Percentiles rank a stretch among this genome's conserved stretches.
These are phyloP conservation scores for Candida frijolesensis DNA, from an alignment of 1,139 yeast species.

Conservation along the genomic window DNA sequence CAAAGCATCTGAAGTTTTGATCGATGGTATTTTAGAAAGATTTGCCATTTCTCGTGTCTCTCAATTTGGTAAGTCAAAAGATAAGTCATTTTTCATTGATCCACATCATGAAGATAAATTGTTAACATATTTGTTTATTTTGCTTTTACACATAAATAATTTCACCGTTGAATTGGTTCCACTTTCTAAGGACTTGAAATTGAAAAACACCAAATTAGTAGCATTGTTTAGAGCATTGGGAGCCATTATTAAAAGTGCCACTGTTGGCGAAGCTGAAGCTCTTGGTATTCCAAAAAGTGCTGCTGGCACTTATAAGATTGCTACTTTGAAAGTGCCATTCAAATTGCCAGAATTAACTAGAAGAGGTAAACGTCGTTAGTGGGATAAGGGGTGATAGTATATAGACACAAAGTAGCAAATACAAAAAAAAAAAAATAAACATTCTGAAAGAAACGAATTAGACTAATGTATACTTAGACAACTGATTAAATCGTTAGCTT, in stretches of 20 bases:
- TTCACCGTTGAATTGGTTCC: slow-evolving; percentile 79
- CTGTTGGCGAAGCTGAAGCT: slow-evolving; percentile 82
- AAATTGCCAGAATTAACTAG: slow-evolving; percentile 82
- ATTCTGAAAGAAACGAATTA: no score
- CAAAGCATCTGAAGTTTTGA: slow-evolving; percentile 68
- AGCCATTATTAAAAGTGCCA: slow-evolving; percentile 71
- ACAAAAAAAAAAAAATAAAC: no score
- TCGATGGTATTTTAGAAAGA: slow-evolving; percentile 72
- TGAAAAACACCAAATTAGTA: slow-evolving; percentile 75
- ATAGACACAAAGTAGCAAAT: no score
- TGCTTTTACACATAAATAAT: slow-evolving; percentile 74
- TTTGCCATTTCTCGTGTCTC: slow-evolving; percentile 71
- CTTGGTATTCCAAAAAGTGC: slow-evolving; percentile 71
- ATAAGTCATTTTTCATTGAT: slow-evolving; percentile 73
- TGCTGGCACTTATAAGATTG: slow-evolving; percentile 74
- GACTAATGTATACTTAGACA: no score
- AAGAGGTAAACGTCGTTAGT: slow-evolving; percentile 37
- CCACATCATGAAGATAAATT: slow-evolving; percentile 87
- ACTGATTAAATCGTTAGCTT: no score
- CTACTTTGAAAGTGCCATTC: slow-evolving; percentile 84
- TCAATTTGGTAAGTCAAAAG: slow-evolving; percentile 71
- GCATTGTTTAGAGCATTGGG: slow-evolving; percentile 81
- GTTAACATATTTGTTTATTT: slow-evolving; percentile 73
- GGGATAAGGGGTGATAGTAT: no score
- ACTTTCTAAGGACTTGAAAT: slow-evolving; percentile 78